Evolutionary conservation across 2,329 filamentous ascomycete species (phyloP).

Genomic region (Thielaviopsis ethacetica): DNA sequence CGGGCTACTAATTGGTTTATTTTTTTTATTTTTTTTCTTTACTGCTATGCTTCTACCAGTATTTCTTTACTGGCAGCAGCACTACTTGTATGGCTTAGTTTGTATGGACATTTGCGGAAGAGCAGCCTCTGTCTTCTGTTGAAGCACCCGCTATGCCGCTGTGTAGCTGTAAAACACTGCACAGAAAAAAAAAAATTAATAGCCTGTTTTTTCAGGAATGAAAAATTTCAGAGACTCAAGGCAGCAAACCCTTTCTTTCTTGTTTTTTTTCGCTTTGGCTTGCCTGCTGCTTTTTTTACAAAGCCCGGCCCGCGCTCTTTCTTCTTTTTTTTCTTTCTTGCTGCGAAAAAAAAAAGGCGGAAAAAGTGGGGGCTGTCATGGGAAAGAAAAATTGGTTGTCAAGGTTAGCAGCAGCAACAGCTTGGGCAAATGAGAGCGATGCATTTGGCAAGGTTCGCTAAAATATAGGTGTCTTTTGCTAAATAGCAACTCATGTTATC

Average conservation of each 20-base stretch:
- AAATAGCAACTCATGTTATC: slow-evolving; percentile 1
- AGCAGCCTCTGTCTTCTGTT: too few species aligned
- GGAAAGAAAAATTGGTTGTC: slow-evolving; percentile 8
- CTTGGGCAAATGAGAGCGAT: slow-evolving; percentile 9
- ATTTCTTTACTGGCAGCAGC: too few species aligned
- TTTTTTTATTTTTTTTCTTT: background rate
- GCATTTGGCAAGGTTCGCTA: slow-evolving; percentile 3
- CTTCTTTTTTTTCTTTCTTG: slow-evolving; percentile 1
- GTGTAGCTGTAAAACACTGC: background rate
- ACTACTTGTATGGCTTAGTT: too few species aligned
- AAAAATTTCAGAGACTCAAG: slow-evolving; percentile 3
- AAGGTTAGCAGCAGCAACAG: background rate
- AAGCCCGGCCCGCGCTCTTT: background rate
- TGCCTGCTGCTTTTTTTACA: background rate
- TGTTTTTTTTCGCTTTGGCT: too few species aligned
- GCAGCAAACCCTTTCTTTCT: too few species aligned
- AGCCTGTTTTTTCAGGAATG: slow-evolving; percentile 13
- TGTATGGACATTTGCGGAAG: too few species aligned
- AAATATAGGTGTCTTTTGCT: background rate
- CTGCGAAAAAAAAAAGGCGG: slow-evolving; percentile 3
- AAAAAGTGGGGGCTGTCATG: background rate
- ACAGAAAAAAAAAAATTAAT: slow-evolving; percentile 2
- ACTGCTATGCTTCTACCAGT: background rate
- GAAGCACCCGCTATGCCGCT: background rate
- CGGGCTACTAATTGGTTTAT: background rate